These are phyloP conservation scores for Pseudofabraea citricarpa DNA, from an alignment of 2,329 filamentous ascomycete species.

Conservation along the genomic window DNA sequence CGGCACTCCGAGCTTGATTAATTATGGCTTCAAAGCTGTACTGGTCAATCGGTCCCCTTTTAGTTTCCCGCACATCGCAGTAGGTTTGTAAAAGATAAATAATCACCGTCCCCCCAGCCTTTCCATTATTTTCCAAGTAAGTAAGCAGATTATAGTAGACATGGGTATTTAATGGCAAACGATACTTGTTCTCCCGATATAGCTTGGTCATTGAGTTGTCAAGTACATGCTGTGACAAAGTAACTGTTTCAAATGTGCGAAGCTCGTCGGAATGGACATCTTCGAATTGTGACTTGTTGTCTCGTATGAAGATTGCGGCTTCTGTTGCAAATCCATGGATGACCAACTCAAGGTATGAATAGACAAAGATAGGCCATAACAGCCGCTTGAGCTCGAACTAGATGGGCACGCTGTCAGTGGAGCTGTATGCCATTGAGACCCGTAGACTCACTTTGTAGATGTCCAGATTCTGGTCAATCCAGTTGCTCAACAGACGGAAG, in stretches of 20 bases:
- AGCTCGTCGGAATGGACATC: constrained; percentile 77
- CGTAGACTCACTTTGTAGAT: constrained; percentile 83
- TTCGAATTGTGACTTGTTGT: constrained; percentile 66
- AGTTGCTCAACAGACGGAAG: constrained; percentile 69
- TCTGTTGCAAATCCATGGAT: constrained; percentile 67
- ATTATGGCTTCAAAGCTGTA: constrained; percentile 59
- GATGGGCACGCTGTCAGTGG: too few relatives aligned
- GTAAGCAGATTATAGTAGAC: constrained; percentile 79
- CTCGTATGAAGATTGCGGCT: constrained; percentile 66
- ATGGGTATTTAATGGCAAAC: constrained; percentile 81
- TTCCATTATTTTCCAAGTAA: constrained; percentile 82
- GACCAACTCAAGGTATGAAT: constrained; percentile 81
- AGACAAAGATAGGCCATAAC: constrained; percentile 90
- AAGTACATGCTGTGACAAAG: constrained; percentile 70
- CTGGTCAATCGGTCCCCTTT: constrained; percentile 58
- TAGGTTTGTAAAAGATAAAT: constrained; percentile 64
- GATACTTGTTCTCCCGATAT: constrained; percentile 83
- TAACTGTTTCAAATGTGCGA: constrained; percentile 67
- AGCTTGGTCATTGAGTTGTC: constrained; percentile 74
- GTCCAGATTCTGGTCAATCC: constrained; percentile 89
- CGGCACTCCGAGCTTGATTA: constrained; percentile 47
- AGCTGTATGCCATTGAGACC: too few relatives aligned
- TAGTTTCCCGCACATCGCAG: constrained; percentile 53
- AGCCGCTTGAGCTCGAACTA: constrained; percentile 83
- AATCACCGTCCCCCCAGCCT: constrained; percentile 74